Base-by-base conservation (phyloP, 495 filamentous ascomycete genomes). In the Aspergillus sclerotiicarbonarius region DNA sequence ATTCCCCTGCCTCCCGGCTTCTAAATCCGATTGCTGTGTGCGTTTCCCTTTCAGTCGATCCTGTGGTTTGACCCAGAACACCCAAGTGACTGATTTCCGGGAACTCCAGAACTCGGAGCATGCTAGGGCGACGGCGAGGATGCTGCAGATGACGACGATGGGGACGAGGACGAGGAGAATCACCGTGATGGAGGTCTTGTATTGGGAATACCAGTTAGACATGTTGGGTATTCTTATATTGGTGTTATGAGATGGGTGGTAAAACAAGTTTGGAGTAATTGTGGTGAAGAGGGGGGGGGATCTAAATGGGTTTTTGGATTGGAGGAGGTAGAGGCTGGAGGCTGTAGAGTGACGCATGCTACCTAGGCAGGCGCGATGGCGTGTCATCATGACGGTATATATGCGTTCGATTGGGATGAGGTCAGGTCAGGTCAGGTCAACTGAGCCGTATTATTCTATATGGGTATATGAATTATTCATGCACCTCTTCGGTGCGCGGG, bases 131-230 rank as follows among this genome's bases (percentile, higher is more conserved):
- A 81, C 52, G 49, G 69, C 73, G 57, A 81, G 75, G 29, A 71
- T 67, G 53, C 68, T 71, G 45, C 70, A 66, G 51, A 82, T 71
- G 39, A 83, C 67, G 53, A 73, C 66, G 51, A 82, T 79, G 29
- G 84, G 83, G 50, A 86, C 74, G n/a, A 85, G 65, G 58, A 83
- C 72, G 57, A 85, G 73, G 37, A 76, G 71, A 54, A 76, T 73
- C 58, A 83, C 71, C 56, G 74, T 69, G 64, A 71, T 66, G 41
- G 29, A 50, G 25, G 29, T 18, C 12, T 47, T 47, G 44, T 47
- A 21, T 20, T 20, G 44, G 2, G 44, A 29, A 29, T 41, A 41
- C 37, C 37, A 41, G 15, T 41, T 65, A 64, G 67, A 55, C 64
- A 74, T 71, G 48, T 68, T 68, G 64, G 51, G 53, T 30, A 54